Evolutionary conservation across 2,329 filamentous ascomycete genomes (phyloP).

Genomic region (Cladosporium austrohemisphaericum): DNA sequence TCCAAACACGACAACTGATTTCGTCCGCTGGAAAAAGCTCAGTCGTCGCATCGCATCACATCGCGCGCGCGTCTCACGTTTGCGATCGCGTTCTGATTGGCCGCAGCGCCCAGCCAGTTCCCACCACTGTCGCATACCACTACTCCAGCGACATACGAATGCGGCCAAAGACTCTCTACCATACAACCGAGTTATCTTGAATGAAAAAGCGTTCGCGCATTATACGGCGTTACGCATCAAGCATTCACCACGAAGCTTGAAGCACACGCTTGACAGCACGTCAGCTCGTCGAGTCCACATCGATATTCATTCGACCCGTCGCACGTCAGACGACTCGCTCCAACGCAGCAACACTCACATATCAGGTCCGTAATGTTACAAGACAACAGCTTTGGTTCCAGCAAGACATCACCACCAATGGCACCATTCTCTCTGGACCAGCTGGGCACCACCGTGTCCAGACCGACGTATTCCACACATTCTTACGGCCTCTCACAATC

Average conservation of each 20-base stretch:
- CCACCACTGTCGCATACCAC: background rate
- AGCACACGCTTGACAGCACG: no score
- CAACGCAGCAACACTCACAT: no score
- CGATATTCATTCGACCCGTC: no score
- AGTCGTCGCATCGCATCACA: no score
- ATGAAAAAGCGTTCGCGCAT: no score
- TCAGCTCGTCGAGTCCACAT: no score
- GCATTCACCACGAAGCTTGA: no score
- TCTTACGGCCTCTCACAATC: background rate
- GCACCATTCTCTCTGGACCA: slow-evolving; percentile 2
- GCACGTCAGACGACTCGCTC: no score
- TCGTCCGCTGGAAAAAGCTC: no score
- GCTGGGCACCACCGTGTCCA: background rate
- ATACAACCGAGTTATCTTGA: background rate
- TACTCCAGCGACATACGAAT: background rate
- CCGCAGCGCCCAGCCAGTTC: slow-evolving; percentile 2
- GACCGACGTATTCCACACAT: background rate
- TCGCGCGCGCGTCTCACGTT: slow-evolving; percentile 10
- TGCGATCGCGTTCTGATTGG: slow-evolving; percentile 14
- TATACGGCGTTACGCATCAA: no score
- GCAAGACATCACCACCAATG: slow-evolving; percentile 3
- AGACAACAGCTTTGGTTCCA: slow-evolving; percentile 10
- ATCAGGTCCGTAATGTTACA: slow-evolving; percentile 6
- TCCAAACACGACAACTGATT: slow-evolving; percentile 1
- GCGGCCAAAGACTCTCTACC: background rate